phyloP scores from a whole-genome alignment of 2,329 filamentous ascomycete species.

The Fusarium concolor region DNA sequence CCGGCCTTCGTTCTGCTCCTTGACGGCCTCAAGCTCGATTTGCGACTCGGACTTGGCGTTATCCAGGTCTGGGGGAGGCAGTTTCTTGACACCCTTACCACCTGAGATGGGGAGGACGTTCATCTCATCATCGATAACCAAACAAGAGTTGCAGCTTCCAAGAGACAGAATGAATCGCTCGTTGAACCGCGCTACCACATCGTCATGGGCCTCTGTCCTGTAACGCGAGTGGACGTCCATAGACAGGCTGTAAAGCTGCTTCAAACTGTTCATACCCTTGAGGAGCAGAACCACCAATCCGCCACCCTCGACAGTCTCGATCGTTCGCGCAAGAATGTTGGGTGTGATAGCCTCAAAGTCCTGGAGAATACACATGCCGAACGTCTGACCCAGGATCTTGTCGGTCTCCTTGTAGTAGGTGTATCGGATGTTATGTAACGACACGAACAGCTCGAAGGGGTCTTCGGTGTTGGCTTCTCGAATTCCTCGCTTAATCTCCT shows the following conservation, averaged over 20 bases:
- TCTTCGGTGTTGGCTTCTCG: constrained; percentile 93
- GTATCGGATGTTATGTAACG: constrained; percentile 96
- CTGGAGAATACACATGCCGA: constrained; percentile 97
- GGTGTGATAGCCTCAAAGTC: constrained; percentile 98
- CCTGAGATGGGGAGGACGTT: constrained; percentile 98
- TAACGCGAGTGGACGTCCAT: constrained; percentile 99
- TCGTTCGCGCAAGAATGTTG: constrained; percentile 93
- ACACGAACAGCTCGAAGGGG: constrained; percentile 96
- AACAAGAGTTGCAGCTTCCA: constrained; percentile 92
- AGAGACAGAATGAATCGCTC: constrained; percentile 96
- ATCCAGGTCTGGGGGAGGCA: constrained; percentile 81
- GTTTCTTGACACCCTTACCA: constrained; percentile 85
- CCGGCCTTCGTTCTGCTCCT: constrained; percentile 86
- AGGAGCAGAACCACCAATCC: constrained; percentile 89
- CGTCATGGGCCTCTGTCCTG: constrained; percentile 93
- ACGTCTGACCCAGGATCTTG: constrained; percentile 97
- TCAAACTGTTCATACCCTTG: constrained; percentile 96
- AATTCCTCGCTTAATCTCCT: constrained; percentile 94
- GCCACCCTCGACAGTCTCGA: constrained; percentile 97
- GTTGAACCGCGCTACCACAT: constrained; percentile 96
- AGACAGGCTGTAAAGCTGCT: constrained; percentile 94
- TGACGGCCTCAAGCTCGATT: constrained; percentile 85
- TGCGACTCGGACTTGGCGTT: constrained; percentile 77
- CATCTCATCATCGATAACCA: constrained; percentile 97
- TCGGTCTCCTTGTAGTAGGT: constrained; percentile 99